Evolutionary conservation across 257 asterid species (phyloP).

Genomic region (Coffea eugenioides): DNA sequence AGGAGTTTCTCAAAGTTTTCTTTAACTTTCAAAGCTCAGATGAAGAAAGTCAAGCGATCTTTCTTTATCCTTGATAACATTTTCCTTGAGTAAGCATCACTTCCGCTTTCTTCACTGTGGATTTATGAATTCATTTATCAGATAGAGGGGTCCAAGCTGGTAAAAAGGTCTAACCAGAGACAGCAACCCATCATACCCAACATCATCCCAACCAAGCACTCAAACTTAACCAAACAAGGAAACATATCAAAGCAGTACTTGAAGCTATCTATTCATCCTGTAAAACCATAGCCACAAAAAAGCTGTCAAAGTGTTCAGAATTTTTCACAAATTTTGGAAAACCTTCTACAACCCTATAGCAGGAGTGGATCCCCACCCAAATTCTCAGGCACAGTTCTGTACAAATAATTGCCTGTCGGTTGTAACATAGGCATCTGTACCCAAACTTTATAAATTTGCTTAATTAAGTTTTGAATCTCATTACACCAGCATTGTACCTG

Average conservation of each 20-base stretch:
- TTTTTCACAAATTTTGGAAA: no score
- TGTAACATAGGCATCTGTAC: background rate
- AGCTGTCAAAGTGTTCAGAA: no score
- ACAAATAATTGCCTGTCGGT: background rate
- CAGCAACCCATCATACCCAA: no score
- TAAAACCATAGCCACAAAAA: no score
- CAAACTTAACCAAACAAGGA: no score
- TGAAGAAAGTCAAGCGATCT: background rate
- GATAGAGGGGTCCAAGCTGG: background rate
- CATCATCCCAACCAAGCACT: no score
- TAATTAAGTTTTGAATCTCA: background rate
- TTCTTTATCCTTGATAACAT: background rate
- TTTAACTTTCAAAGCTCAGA: background rate
- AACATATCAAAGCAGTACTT: no score
- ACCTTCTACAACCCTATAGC: no score
- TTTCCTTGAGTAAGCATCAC: no score
- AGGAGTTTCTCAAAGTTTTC: background rate
- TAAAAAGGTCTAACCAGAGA: no score
- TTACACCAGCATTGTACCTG: background rate
- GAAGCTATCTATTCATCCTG: no score
- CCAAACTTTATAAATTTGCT: background rate
- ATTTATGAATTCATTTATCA: background rate
- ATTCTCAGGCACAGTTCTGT: background rate
- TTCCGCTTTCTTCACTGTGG: background rate
- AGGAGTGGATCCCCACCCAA: background rate